These are phyloP conservation scores for Oryza meridionalis DNA, from an alignment of 176 grass and related monocot genomes.

Conservation along the genomic window DNA sequence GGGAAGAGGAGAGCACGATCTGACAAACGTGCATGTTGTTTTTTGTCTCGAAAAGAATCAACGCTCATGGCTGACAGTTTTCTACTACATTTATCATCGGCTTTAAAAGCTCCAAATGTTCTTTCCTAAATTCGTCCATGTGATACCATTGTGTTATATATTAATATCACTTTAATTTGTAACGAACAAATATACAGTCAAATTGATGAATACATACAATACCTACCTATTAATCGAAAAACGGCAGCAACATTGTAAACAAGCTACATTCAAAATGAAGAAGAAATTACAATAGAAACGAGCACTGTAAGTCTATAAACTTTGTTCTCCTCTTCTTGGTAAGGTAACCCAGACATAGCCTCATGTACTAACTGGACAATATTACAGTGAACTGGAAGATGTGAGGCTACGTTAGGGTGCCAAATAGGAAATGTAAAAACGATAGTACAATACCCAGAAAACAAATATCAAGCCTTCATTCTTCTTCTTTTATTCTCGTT, in stretches of 20 bases:
- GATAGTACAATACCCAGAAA: neutral
- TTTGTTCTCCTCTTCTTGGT: neutral
- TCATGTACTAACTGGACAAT: slow-evolving; percentile 1
- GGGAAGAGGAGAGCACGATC: neutral
- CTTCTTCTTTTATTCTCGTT: neutral
- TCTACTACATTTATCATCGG: neutral
- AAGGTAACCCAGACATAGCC: neutral
- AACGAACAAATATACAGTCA: neutral
- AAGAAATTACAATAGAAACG: neutral
- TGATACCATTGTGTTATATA: no score
- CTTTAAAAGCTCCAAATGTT: neutral
- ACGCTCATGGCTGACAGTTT: neutral
- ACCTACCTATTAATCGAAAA: neutral
- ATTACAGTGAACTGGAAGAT: neutral
- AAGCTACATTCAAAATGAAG: neutral
- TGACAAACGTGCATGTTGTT: neutral
- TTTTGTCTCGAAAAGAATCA: neutral
- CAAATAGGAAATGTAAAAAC: neutral
- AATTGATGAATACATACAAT: neutral
- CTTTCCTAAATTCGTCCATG: neutral
- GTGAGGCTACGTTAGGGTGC: neutral
- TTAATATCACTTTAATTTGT: neutral
- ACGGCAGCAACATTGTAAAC: neutral
- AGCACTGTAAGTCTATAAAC: neutral
- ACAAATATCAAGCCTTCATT: neutral